Conservation (phyloP, 2,329 filamentous ascomycete genomes). For the Pestalotiopsis sp. region DNA sequence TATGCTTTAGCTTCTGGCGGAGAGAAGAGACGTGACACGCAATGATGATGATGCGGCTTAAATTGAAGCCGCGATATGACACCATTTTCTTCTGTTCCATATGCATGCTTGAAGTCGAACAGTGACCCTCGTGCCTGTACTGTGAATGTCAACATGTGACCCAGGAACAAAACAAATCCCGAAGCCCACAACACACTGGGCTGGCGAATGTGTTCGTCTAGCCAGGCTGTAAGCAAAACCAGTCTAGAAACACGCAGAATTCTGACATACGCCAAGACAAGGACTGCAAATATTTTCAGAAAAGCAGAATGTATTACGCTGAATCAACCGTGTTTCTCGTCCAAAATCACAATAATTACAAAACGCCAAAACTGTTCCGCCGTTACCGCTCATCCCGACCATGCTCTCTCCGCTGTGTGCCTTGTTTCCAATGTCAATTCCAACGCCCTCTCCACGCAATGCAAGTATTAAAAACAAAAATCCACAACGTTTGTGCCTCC, state of each 20-base stretch:
- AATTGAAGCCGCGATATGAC: neutral
- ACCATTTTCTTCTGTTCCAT: neutral
- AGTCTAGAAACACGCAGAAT: neutral
- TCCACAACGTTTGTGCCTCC: neutral
- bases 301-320: neutral
- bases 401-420: too few relatives aligned
- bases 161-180: too few relatives aligned
- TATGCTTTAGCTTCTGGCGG: neutral
- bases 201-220: too few relatives aligned
- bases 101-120: neutral
- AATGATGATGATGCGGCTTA: neutral
- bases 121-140: too few relatives aligned
- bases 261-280: neutral
- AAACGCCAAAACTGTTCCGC: neutral
- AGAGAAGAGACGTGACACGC: neutral
- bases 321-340: neutral
- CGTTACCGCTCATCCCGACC: too few relatives aligned
- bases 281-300: neutral
- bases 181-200: too few relatives aligned
- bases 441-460: neutral
- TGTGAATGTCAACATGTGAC: too few relatives aligned
- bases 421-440: too few relatives aligned
- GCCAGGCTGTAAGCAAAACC: too few relatives aligned
- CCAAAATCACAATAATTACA: neutral
- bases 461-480: neutral